These are phyloP conservation scores for Trypanosomatidae sp. DNA, from an alignment of 208 protist species.

Conservation along the genomic window DNA sequence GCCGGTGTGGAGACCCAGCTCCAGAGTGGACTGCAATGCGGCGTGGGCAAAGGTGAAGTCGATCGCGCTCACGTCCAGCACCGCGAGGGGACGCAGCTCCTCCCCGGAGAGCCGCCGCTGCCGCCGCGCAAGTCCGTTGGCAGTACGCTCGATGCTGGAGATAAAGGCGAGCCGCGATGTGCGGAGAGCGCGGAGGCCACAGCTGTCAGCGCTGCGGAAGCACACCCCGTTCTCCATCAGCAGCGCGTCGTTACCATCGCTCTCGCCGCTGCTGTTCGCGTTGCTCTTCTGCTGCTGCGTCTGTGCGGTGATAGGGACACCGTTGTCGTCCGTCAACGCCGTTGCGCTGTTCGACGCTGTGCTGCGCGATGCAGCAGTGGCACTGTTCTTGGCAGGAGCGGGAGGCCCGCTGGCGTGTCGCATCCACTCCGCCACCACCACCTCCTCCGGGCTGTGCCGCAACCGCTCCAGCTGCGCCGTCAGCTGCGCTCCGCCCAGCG, in stretches of 20 bases:
- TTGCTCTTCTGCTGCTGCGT: no score
- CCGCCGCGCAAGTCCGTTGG: constrained; percentile 26
- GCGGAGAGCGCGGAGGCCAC: constrained; percentile 66
- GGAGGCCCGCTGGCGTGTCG: background rate
- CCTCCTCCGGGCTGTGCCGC: constrained; percentile 31
- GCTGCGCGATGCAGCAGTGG: background rate
- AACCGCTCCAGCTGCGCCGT: constrained; percentile 22
- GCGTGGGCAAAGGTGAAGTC: constrained; percentile 73
- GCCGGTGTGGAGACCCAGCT: constrained; percentile 49
- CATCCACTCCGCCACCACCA: constrained; percentile 50
- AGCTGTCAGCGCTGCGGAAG: constrained; percentile 39
- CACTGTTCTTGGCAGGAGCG: background rate
- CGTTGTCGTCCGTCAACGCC: background rate
- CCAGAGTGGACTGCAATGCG: constrained; percentile 50
- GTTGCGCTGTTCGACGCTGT: background rate
- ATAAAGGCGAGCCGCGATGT: constrained; percentile 65
- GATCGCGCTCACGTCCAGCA: constrained; percentile 68
- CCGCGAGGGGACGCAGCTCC: constrained; percentile 36
- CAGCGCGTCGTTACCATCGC: constrained; percentile 12
- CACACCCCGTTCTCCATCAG: constrained; percentile 73
- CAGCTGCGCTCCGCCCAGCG: constrained; percentile 6
- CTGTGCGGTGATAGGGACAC: no score
- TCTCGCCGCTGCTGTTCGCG: background rate
- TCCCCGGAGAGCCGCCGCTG: constrained; percentile 29
- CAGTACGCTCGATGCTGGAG: constrained; percentile 40